These are phyloP conservation scores for Fusarium tanahbumbuense DNA, from an alignment of 2,329 filamentous ascomycete genomes.

Conservation along the genomic window DNA sequence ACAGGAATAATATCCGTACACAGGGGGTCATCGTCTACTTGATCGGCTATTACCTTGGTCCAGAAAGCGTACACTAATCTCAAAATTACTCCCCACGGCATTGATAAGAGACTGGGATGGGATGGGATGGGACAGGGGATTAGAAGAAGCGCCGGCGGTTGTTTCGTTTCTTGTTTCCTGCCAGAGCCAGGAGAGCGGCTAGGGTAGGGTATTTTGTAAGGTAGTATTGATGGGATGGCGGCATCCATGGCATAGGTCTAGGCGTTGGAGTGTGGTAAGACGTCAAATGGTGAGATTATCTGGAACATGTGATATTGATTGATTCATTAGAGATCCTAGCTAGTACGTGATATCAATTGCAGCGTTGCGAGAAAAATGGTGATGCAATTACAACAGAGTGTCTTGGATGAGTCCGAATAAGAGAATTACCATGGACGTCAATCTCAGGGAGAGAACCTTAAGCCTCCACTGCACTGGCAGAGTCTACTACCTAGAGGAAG, in stretches of 20 bases:
- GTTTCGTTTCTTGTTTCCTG: constrained; percentile 47
- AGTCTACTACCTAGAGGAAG: constrained; percentile 1
- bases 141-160: constrained; percentile 44
- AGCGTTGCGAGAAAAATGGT: not conserved
- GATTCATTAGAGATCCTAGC: constrained; percentile 3
- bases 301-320: constrained; percentile 20
- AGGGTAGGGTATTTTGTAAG: constrained; percentile 19
- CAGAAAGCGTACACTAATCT: constrained; percentile 4
- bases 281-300: constrained; percentile 17
- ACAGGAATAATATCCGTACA: constrained; percentile 2
- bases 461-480: not conserved
- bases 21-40: constrained; percentile 14
- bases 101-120: constrained; percentile 26
- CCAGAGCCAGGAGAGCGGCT: constrained; percentile 40
- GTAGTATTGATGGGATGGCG: not conserved
- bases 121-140: constrained; percentile 29
- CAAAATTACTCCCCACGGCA: not conserved
- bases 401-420: constrained; percentile 14
- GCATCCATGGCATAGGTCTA: constrained; percentile 9
- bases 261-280: constrained; percentile 21
- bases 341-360: constrained; percentile 1
- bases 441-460: not conserved
- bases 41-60: not conserved
- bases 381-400: constrained; percentile 18
- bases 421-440: not conserved